These are phyloP conservation scores for Penicillium occitanis DNA, from an alignment of 2,329 filamentous ascomycete species.

Conservation along the genomic window DNA sequence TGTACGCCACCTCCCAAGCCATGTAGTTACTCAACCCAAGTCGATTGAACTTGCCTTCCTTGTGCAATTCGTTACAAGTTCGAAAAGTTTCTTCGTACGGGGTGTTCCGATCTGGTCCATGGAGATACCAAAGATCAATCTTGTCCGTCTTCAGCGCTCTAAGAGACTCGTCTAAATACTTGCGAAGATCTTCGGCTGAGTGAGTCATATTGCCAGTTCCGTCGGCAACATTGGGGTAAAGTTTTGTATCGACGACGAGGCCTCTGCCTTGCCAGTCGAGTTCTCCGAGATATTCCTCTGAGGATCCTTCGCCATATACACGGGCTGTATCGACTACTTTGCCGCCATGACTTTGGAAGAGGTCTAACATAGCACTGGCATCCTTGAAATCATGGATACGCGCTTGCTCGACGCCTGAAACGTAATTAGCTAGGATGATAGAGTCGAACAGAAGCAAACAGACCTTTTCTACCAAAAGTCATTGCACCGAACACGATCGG, in stretches of 20 bases:
- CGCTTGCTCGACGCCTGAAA: background rate
- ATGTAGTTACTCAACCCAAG: conserved; percentile 51
- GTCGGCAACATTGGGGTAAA: background rate
- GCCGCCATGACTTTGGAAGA: background rate
- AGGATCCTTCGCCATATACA: background rate
- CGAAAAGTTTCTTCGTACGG: background rate
- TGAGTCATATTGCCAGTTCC: background rate
- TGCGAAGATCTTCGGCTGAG: background rate
- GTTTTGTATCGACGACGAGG: background rate
- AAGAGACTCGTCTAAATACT: background rate
- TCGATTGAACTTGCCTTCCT: conserved; percentile 46
- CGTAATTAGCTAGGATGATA: background rate
- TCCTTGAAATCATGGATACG: background rate
- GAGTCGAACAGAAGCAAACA: background rate
- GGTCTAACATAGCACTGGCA: background rate
- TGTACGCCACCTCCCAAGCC: conserved; percentile 49
- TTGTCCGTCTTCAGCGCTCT: background rate
- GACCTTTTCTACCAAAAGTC: background rate
- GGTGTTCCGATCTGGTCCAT: background rate
- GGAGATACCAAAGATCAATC: background rate
- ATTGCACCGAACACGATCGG: background rate
- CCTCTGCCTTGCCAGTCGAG: background rate
- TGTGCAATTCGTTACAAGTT: conserved; percentile 33
- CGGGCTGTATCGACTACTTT: background rate
- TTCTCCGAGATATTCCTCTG: background rate